A percentile compares a stretch with the other conserved stretches of the same genome.
Conservation (phyloP, 2,329 filamentous ascomycete species). For the Diplodia scrobiculata region DNA sequence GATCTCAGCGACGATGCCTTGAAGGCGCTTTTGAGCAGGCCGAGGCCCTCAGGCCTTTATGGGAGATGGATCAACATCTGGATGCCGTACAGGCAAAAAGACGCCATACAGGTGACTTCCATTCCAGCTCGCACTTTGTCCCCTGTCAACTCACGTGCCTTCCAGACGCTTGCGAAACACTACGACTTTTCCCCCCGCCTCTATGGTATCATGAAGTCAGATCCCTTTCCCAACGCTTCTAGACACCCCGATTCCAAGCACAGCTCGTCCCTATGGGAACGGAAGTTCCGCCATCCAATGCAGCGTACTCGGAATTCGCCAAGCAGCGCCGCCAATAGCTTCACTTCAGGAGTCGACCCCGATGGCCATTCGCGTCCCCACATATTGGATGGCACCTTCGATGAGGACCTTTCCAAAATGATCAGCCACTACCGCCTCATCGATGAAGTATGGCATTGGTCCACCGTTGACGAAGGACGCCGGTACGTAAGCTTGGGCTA, state of each 20-base stretch:
- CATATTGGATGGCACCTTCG: not conserved
- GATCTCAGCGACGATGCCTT: conserved; percentile 52
- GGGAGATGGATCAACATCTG: conserved; percentile 79
- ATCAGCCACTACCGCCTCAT: conserved; percentile 62
- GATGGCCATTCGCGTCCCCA: not conserved
- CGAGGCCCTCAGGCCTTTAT: conserved; percentile 52
- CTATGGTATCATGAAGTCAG: conserved; percentile 63
- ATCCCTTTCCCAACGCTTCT: conserved; percentile 47
- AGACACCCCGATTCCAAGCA: conserved; percentile 31
- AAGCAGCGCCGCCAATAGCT: not conserved
- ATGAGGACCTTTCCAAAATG: not conserved
- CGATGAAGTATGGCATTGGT: conserved; percentile 74
- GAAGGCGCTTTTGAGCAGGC: conserved; percentile 37
- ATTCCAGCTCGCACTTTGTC: not conserved
- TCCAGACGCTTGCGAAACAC: conserved; percentile 55
- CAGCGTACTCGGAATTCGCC: not conserved
- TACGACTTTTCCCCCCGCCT: conserved; percentile 72
- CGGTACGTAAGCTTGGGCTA: conserved; percentile 72
- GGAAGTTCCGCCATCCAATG: not conserved
- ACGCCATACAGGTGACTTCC: conserved; percentile 53
- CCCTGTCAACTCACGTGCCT: not conserved
- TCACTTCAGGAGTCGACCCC: conserved; percentile 4
- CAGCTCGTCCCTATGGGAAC: conserved; percentile 28
- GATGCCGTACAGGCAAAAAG: conserved; percentile 63
- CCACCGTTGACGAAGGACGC: conserved; percentile 68